Conservation (phyloP, 257 asterid genomes). For the Orobanche coerulescens region DNA sequence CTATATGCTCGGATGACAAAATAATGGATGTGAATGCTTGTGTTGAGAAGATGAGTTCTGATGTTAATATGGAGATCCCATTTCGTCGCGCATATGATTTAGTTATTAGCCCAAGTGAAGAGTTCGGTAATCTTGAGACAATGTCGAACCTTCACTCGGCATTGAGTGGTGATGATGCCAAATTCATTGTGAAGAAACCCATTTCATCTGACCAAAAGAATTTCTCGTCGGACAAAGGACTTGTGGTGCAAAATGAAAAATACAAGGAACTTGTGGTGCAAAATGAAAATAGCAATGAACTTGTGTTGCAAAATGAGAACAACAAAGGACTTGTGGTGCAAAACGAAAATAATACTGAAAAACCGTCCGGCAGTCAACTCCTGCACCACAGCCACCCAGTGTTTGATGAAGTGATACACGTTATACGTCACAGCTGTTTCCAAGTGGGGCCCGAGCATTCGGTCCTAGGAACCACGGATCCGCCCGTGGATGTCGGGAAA, state of each 20-base stretch:
- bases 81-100: constrained; percentile 24
- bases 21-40: constrained; percentile 30
- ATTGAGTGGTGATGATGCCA: constrained; percentile 40
- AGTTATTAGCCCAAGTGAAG: constrained; percentile 16
- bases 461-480: constrained; percentile 33
- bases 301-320: no score
- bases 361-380: no score
- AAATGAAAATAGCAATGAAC: constrained; percentile 37
- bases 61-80: constrained; percentile 20
- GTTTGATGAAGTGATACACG: constrained; percentile 58
- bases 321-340: constrained; percentile 33
- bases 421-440: constrained; percentile 58
- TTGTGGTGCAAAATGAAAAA: no score
- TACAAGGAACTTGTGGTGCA: constrained; percentile 35
- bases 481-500: constrained; percentile 34
- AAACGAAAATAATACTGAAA: not conserved
- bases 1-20: constrained; percentile 27
- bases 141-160: constrained; percentile 26
- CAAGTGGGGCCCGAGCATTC: constrained; percentile 50
- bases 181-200: constrained; percentile 42
- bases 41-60: constrained; percentile 29
- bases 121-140: constrained; percentile 18
- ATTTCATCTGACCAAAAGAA: constrained; percentile 35
- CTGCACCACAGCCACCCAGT: constrained; percentile 36
- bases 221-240: constrained; percentile 32